phyloP scores from a whole-genome alignment of 2,329 filamentous ascomycete species.

The Pseudodiploospora longispora region DNA sequence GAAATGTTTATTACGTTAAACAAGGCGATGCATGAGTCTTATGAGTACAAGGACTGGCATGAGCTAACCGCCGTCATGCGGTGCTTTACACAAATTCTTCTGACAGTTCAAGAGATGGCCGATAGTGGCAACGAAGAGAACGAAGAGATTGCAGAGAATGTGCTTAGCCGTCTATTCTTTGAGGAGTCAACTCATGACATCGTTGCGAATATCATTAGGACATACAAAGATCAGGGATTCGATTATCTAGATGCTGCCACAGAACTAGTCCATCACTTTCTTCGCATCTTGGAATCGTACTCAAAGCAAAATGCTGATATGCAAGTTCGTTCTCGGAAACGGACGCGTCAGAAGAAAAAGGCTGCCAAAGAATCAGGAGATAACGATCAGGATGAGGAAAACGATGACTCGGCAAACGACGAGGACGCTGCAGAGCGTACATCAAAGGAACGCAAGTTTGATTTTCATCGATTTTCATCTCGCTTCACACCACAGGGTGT shows the following conservation, averaged over 20 bases:
- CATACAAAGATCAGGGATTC: slow-evolving; percentile 91
- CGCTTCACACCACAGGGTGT: slow-evolving; percentile 79
- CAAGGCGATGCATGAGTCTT: slow-evolving; percentile 67
- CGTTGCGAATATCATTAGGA: slow-evolving; percentile 68
- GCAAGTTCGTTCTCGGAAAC: slow-evolving; percentile 77
- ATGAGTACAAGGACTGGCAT: slow-evolving; percentile 79
- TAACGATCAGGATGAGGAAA: slow-evolving; percentile 45
- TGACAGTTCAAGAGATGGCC: slow-evolving; percentile 89
- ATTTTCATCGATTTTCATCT: slow-evolving; percentile 75
- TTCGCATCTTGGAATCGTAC: slow-evolving; percentile 86
- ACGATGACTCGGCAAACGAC: slow-evolving; percentile 66
- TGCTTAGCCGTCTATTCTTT: slow-evolving; percentile 94
- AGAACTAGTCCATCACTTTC: slow-evolving; percentile 82
- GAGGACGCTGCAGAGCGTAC: slow-evolving; percentile 60
- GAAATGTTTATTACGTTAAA: slow-evolving; percentile 90
- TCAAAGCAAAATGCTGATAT: slow-evolving; percentile 92
- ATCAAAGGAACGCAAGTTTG: slow-evolving; percentile 81
- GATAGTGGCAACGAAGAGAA: slow-evolving; percentile 82
- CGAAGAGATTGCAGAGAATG: slow-evolving; percentile 96
- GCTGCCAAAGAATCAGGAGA: slow-evolving; percentile 34
- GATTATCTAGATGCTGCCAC: slow-evolving; percentile 89
- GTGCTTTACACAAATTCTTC: slow-evolving; percentile 87
- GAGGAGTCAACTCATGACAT: slow-evolving; percentile 91
- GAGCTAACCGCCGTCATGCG: slow-evolving; percentile 83
- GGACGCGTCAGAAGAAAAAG: slow-evolving; percentile 67